phyloP scores from a whole-genome alignment of 1,284 basidiomycete genomes.

The Boletus smithii region DNA sequence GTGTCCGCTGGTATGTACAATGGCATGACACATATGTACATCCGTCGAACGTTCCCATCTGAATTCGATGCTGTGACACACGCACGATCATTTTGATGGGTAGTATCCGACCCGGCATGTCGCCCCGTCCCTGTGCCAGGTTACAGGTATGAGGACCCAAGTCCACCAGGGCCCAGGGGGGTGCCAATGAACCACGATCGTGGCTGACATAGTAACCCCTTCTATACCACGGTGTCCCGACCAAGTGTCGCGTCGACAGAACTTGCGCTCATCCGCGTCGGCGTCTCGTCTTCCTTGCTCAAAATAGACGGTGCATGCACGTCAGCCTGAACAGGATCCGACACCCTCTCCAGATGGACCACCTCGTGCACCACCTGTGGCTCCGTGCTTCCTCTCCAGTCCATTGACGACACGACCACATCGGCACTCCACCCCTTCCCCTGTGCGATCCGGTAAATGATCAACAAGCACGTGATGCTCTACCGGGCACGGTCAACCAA shows the following conservation, averaged over 20 bases:
- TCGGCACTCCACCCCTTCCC: constrained; percentile 21
- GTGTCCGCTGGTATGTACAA: constrained; percentile 2
- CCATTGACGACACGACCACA: constrained; percentile 9
- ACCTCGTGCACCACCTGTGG: background rate
- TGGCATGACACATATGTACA: constrained; percentile 1
- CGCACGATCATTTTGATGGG: background rate
- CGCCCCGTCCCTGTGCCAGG: background rate
- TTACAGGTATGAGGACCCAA: background rate
- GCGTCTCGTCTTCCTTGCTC: constrained; percentile 7
- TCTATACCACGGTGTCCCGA: constrained; percentile 4
- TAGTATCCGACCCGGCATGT: background rate
- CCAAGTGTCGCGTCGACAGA: background rate
- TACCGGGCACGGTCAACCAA: background rate
- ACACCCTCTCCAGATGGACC: constrained; percentile 1
- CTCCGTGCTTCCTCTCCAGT: constrained; percentile 18
- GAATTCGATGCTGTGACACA: background rate
- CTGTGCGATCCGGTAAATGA: constrained; percentile 26
- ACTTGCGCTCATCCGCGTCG: background rate
- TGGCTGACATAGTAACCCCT: background rate
- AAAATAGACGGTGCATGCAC: background rate
- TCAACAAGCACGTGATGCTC: constrained; percentile 23
- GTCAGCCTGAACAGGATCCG: background rate
- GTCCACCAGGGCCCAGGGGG: background rate
- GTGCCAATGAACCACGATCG: background rate
- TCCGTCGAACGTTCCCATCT: background rate